Conservation (phyloP, 495 filamentous ascomycete genomes). For the Penicillium flavigenum region DNA sequence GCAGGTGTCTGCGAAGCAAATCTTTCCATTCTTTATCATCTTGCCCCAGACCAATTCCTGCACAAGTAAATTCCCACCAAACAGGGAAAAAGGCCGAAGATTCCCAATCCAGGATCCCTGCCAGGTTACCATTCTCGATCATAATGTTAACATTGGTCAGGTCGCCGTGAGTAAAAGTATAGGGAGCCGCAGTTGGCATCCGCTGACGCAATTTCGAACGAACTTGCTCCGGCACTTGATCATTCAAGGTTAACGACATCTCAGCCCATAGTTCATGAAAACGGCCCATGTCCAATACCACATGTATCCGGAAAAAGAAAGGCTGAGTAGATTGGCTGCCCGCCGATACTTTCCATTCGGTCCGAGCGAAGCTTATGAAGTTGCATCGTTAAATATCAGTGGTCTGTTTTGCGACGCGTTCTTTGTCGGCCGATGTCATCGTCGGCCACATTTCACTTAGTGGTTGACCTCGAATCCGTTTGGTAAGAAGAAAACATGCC, state of each 20-base stretch:
- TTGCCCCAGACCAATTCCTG: constrained; percentile 13
- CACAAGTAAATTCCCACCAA: constrained; percentile 30
- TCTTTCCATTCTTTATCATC: constrained; percentile 30
- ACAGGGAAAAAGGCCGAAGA: constrained; percentile 27
- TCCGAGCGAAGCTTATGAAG: constrained; percentile 25
- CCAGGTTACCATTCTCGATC: constrained; percentile 24
- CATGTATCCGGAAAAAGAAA: constrained; percentile 18
- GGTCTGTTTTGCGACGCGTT: constrained; percentile 24
- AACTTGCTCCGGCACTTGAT: constrained; percentile 22
- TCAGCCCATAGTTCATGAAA: constrained; percentile 31
- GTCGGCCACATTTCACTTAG: constrained; percentile 19
- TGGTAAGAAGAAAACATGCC: constrained; percentile 12
- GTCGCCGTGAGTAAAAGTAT: constrained; percentile 40
- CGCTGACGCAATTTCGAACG: constrained; percentile 17
- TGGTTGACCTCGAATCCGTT: constrained; percentile 21
- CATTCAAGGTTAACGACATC: constrained; percentile 22
- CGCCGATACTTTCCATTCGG: constrained; percentile 21
- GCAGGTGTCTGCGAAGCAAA: constrained; percentile 24
- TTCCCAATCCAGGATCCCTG: constrained; percentile 31
- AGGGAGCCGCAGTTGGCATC: constrained; percentile 32
- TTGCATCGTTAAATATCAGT: constrained; percentile 18
- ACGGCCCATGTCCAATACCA: constrained; percentile 23
- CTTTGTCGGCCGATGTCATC: constrained; percentile 19
- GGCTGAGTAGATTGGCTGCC: constrained; percentile 19
- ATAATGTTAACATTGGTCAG: constrained; percentile 40